A percentile compares a stretch with the other conserved stretches of the same genome.
Conservation (phyloP, 1,139 yeast genomes). For the Geotrichum reessii region DNA sequence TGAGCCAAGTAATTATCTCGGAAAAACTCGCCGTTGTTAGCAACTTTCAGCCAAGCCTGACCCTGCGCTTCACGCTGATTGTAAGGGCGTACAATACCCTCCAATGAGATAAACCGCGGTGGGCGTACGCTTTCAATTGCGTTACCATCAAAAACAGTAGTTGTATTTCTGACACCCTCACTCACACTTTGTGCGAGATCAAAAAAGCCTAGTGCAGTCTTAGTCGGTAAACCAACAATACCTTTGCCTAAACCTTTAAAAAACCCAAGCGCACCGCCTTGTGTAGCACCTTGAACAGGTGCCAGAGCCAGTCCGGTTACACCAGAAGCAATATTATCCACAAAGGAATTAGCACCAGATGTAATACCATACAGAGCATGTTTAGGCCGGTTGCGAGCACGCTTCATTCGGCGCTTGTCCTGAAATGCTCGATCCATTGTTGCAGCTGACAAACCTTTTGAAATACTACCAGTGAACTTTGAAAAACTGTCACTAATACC, state of each 20-base stretch:
- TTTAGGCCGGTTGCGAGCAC: conserved; percentile 71
- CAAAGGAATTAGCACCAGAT: conserved; percentile 81
- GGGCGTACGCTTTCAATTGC: conserved; percentile 75
- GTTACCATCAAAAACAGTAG: conserved; percentile 82
- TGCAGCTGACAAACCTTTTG: conserved; percentile 88
- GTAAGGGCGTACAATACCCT: conserved; percentile 67
- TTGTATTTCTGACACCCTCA: conserved; percentile 89
- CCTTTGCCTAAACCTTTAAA: conserved; percentile 93
- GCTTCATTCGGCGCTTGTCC: conserved; percentile 66
- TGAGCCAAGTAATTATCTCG: conserved; percentile 81
- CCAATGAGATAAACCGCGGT: conserved; percentile 68
- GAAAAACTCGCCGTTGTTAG: conserved; percentile 72
- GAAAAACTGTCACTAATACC: conserved; percentile 93
- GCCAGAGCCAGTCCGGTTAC: conserved; percentile 84
- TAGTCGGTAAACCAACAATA: conserved; percentile 89
- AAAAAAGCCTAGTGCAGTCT: conserved; percentile 90
- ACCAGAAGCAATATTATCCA: conserved; percentile 84
- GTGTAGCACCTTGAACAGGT: conserved; percentile 81
- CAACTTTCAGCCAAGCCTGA: conserved; percentile 80
- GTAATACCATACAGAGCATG: conserved; percentile 88
- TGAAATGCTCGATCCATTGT: conserved; percentile 85
- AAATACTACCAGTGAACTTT: conserved; percentile 86
- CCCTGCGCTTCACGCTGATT: conserved; percentile 89
- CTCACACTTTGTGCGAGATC: conserved; percentile 90
- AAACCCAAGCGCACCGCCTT: conserved; percentile 86